These are phyloP conservation scores for Chloroidium sp. DNA, from an alignment of 163 green algal species.

Conservation along the genomic window DNA sequence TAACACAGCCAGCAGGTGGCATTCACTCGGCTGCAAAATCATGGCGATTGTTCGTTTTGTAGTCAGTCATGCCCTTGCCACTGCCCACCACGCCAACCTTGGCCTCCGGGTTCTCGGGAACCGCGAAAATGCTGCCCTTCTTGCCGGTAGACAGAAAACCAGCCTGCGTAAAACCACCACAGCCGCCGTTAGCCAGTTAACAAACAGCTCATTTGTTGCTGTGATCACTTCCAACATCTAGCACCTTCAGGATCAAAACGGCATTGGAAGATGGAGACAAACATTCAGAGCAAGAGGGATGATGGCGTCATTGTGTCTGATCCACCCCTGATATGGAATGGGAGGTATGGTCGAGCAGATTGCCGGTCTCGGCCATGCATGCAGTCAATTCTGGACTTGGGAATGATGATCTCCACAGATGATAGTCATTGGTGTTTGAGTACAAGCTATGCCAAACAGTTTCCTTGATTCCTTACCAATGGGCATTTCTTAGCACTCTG, in stretches of 20 bases:
- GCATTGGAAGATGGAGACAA: no score
- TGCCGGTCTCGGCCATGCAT: no score
- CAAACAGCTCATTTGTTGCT: no score
- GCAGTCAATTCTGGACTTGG: no score
- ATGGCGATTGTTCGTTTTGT: conserved; percentile 37
- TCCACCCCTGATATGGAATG: no score
- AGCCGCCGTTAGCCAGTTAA: not conserved
- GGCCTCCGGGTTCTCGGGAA: conserved; percentile 17
- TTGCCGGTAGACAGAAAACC: conserved; percentile 44
- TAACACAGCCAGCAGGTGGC: no score
- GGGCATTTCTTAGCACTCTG: not conserved
- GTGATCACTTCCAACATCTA: no score
- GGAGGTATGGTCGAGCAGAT: no score
- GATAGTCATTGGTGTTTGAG: not conserved
- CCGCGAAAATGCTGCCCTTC: conserved; percentile 59
- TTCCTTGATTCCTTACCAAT: not conserved
- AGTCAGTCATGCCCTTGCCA: conserved; percentile 58
- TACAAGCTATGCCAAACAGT: not conserved
- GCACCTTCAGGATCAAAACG: no score
- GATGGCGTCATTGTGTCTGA: no score
- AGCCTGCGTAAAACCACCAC: conserved; percentile 10
- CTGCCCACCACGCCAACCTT: conserved; percentile 52
- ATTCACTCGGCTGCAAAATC: conserved; percentile 23
- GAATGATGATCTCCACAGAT: no score
- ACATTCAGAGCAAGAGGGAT: no score